These are phyloP conservation scores for Fraxinus baroniana DNA, from an alignment of 305 asterid genomes.

Conservation along the genomic window DNA sequence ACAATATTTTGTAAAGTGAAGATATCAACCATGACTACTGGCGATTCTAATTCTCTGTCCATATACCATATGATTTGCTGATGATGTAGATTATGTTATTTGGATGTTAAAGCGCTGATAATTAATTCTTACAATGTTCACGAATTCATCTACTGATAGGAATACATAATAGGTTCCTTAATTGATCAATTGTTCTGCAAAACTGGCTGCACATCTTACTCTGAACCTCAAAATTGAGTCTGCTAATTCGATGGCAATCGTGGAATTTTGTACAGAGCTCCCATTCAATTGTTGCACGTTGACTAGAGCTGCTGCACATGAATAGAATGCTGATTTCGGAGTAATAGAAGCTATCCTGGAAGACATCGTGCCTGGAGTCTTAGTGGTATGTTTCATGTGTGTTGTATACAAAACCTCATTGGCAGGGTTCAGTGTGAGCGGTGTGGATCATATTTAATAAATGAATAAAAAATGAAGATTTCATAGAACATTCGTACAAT, in stretches of 20 bases:
- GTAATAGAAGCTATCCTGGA: slow-evolving; percentile 10
- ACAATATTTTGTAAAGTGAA: not conserved
- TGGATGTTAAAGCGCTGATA: not conserved
- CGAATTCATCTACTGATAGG: not conserved
- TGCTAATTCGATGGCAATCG: not conserved
- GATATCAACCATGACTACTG: not conserved
- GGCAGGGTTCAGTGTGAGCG: not conserved
- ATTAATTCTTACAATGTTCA: not conserved
- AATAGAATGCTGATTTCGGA: not conserved
- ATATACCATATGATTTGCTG: not conserved
- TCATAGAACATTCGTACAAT: slow-evolving; percentile 3
- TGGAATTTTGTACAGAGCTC: not conserved
- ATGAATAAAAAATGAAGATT: not conserved
- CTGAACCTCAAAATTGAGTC: not conserved
- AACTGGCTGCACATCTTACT: not conserved
- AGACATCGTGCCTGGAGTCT: slow-evolving; percentile 3
- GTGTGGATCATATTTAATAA: slow-evolving; percentile 18
- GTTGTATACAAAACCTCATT: slow-evolving; percentile 21
- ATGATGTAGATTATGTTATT: not conserved
- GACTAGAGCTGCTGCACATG: not conserved
- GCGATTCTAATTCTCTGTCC: not conserved
- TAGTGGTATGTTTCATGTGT: slow-evolving; percentile 1
- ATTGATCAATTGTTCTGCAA: not conserved
- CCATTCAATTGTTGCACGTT: slow-evolving; percentile 4
- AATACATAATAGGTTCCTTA: not conserved